phyloP scores from a whole-genome alignment of 225 moss, liverwort and hornwort species.

The Marchantia polymorpha region DNA sequence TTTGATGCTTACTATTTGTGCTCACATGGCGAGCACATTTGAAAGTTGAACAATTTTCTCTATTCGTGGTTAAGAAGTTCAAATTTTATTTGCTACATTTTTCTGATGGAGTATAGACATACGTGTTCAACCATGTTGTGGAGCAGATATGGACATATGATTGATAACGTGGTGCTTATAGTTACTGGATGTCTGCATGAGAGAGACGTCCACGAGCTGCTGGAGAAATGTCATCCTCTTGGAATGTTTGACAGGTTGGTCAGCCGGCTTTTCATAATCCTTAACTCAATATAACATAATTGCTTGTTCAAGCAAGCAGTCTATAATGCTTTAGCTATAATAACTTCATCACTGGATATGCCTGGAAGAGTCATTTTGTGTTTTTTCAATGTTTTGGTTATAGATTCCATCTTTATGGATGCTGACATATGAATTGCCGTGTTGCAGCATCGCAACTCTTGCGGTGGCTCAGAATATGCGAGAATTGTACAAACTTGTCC shows the following conservation, averaged over 20 bases:
- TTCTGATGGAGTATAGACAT: not conserved
- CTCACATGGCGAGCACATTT: not conserved
- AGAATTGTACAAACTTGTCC: slow-evolving; percentile 91
- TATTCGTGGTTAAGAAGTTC: not conserved
- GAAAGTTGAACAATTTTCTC: not conserved
- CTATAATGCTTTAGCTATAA: not conserved
- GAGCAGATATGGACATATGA: slow-evolving; percentile 95
- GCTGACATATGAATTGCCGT: not conserved
- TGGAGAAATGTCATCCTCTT: slow-evolving; percentile 98
- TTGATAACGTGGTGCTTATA: slow-evolving; percentile 96
- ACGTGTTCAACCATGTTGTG: not conserved
- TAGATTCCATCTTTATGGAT: not conserved
- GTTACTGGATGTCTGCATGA: slow-evolving; percentile 98
- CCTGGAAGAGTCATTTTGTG: not conserved
- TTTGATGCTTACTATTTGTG: not conserved
- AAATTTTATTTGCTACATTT: not conserved
- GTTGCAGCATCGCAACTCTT: slow-evolving; percentile 85
- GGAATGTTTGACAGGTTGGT: slow-evolving; percentile 97
- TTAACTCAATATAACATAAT: not conserved
- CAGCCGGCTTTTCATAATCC: not conserved
- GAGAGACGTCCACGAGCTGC: slow-evolving; percentile 90
- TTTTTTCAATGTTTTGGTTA: not conserved
- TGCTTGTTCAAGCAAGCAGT: not conserved
- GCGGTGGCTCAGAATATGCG: slow-evolving; percentile 98
- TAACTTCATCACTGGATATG: no score